phyloP scores from a whole-genome alignment of 1,284 basidiomycete genomes.

The Ustanciosporium gigantosporum region DNA sequence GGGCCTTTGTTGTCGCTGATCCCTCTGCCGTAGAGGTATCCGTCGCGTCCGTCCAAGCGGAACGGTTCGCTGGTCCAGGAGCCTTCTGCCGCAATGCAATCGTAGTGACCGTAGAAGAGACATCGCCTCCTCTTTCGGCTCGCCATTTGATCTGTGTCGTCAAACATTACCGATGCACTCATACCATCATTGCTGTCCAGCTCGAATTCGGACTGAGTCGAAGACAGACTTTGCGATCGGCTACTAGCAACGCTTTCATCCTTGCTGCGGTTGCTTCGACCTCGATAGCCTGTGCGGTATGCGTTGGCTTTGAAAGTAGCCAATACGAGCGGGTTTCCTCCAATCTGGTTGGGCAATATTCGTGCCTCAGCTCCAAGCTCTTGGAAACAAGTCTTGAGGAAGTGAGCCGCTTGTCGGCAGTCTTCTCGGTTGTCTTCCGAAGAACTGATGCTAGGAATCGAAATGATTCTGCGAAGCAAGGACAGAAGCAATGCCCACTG shows the following conservation, averaged over 20 bases:
- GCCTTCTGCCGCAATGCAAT: conserved; percentile 48
- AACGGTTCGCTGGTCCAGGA: conserved; percentile 87
- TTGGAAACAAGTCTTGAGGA: conserved; percentile 45
- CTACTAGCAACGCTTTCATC: not conserved
- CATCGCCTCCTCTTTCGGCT: conserved; percentile 17
- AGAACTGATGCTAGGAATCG: conserved; percentile 82
- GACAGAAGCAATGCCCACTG: conserved; percentile 64
- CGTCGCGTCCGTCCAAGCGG: conserved; percentile 78
- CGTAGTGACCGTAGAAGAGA: conserved; percentile 58
- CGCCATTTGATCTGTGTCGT: conserved; percentile 7
- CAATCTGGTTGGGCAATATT: conserved; percentile 33
- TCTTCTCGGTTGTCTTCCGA: conserved; percentile 75
- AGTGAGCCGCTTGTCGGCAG: conserved; percentile 56
- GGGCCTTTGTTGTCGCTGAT: conserved; percentile 82
- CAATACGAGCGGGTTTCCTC: conserved; percentile 52
- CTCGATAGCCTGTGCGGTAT: conserved; percentile 5
- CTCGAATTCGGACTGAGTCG: conserved; percentile 1
- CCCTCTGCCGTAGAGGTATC: conserved; percentile 90
- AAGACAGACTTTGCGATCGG: conserved; percentile 1
- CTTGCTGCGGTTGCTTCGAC: not conserved
- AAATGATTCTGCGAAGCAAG: conserved; percentile 81
- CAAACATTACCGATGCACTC: conserved; percentile 29
- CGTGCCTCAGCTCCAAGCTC: conserved; percentile 52
- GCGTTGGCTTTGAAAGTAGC: conserved; percentile 48
- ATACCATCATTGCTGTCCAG: conserved; percentile 8